phyloP scores from a whole-genome alignment of 805 yeast genomes.

The Wickerhamiella azyma region DNA sequence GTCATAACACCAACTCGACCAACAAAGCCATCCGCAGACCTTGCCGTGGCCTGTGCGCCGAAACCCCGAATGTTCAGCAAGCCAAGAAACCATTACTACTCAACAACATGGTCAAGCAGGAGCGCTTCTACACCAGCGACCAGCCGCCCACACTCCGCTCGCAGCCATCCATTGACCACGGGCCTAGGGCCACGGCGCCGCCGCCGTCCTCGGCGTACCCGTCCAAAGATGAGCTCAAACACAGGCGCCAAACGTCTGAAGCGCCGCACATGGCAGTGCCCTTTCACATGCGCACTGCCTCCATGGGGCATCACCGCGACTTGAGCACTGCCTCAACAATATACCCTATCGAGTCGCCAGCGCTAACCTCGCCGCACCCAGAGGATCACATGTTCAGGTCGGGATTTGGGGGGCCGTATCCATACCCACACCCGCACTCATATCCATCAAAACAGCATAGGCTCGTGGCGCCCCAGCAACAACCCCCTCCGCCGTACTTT shows the following conservation, averaged over 20 bases:
- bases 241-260: slow-evolving; percentile 1
- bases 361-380: background rate
- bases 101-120: background rate
- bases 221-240: background rate
- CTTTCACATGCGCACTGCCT: slow-evolving; percentile 2
- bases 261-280: background rate
- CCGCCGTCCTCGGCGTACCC: too few species aligned
- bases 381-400: background rate
- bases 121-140: background rate
- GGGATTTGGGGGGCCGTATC: background rate
- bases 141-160: background rate
- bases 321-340: background rate
- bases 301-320: background rate
- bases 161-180: background rate
- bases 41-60: background rate
- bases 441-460: background rate
- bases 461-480: background rate
- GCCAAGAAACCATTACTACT: background rate
- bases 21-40: background rate
- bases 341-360: background rate
- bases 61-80: background rate
- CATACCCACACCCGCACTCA: background rate
- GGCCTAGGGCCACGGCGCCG: too few species aligned
- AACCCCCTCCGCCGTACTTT: background rate
- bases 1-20: background rate